Evolutionary conservation across 257 asterid genomes (phyloP), one percentile per base, ranked within the genome.

Genomic region (Plectranthus barbatus): DNA sequence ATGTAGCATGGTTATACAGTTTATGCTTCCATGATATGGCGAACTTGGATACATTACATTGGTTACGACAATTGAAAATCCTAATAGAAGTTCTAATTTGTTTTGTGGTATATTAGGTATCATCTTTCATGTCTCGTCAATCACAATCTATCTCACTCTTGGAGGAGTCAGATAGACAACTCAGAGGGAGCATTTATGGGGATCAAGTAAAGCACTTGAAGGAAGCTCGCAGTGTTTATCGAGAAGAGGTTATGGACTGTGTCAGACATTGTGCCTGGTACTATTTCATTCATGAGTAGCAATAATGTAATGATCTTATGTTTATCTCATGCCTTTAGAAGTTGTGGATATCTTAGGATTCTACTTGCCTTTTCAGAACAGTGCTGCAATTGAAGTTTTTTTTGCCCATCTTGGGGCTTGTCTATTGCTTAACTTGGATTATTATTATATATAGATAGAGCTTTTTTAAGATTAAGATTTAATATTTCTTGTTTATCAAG

Each of bases 251-350:
- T 72, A 80, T 86, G 89, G 91, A 91, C 70, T 88, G 95, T 75
- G 87, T 88, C 77, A 79, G 98, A 79, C 97, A 86, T 77, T 86
- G 91, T 80, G 90, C 94, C 72, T 91, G 98, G 98, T 91, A 91
- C 60, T 71, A 11, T 53, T 59, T 34, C 69, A 36, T 56, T 50
- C 57, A 17, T 48, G 6, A 15, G 12, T 68, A 40, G 8, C 15
- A 1, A 31, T 62, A 69, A 17, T 17, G 29, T 8, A 62, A 40
- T 23, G 26, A 40, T 73, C 24, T 60, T 40, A 6, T 67, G 31
- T 29, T 73, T 56, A 52, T 40, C 44, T 33, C 49, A 14, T 37
- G 61, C 12, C 14, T 33, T 36, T 40, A 23, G 51, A 67, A 3
- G 51, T 59, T 36, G 4, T 57, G 60, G 49, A 50, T 44, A 49